These are phyloP conservation scores for Phylloporus rhodoxanthus DNA, from an alignment of 768 basidiomycete species.

Conservation along the genomic window DNA sequence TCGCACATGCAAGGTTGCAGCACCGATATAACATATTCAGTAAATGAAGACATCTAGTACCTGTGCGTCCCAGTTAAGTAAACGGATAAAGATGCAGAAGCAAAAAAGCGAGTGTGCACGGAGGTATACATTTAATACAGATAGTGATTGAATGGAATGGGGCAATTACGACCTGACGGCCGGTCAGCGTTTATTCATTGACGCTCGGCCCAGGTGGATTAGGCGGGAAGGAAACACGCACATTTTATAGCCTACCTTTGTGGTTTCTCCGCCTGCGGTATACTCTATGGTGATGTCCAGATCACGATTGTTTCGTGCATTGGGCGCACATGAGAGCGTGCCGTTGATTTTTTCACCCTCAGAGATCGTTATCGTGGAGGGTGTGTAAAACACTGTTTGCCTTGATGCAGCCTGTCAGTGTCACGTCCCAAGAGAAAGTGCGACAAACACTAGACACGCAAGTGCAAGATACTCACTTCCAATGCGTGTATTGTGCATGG, in stretches of 20 bases:
- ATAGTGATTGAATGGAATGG: neutral
- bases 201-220: conserved; percentile 10
- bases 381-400: conserved; percentile 98
- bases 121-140: conserved; percentile 11
- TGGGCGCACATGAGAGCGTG: conserved; percentile 73
- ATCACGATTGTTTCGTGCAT: conserved; percentile 89
- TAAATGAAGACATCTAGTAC: conserved; percentile 22
- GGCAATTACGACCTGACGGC: conserved; percentile 66
- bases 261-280: conserved; percentile 34
- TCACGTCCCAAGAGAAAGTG: neutral
- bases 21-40: conserved; percentile 3
- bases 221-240: conserved; percentile 44
- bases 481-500: conserved; percentile 93
- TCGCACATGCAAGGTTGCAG: neutral
- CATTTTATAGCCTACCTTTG: conserved; percentile 73
- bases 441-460: neutral
- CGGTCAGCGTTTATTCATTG: conserved; percentile 47
- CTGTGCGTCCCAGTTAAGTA: conserved; percentile 16
- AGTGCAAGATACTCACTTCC: conserved; percentile 64
- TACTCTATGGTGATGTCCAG: conserved; percentile 86
- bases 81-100: neutral
- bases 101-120: conserved; percentile 1
- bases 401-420: conserved; percentile 32
- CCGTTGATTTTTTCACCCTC: conserved; percentile 73
- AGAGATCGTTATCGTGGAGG: conserved; percentile 61